Evolutionary conservation across 805 yeast species (phyloP).

Genomic region (Hyphopichia homilentoma): DNA sequence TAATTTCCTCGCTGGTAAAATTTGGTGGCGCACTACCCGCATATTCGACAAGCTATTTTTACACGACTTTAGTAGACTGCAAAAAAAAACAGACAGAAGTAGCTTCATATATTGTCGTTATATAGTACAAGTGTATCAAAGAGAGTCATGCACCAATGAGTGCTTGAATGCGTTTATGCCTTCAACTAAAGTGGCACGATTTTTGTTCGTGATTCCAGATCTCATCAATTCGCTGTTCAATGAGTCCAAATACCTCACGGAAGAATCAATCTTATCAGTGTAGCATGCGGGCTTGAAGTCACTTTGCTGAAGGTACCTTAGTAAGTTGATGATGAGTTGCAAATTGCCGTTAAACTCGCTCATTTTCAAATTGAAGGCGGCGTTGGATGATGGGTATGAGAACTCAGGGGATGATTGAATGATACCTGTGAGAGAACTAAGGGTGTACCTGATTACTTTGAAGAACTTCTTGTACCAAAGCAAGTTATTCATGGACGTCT

Average conservation of each 20-base stretch:
- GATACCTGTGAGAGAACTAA: slow-evolving; percentile 17
- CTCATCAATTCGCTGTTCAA: not conserved
- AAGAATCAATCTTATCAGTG: not conserved
- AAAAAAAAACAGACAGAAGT: too few species aligned
- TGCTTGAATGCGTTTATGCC: too few species aligned
- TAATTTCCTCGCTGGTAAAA: too few species aligned
- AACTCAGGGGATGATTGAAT: slow-evolving; percentile 8
- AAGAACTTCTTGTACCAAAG: slow-evolving; percentile 34
- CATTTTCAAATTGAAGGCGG: slow-evolving; percentile 15
- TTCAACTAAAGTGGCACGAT: too few species aligned
- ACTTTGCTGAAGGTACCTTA: slow-evolving; percentile 15
- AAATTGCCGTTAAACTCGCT: slow-evolving; percentile 31
- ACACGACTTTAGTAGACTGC: too few species aligned
- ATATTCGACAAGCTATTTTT: too few species aligned
- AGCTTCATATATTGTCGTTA: too few species aligned
- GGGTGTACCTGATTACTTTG: slow-evolving; percentile 31
- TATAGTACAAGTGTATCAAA: too few species aligned
- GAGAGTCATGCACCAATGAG: too few species aligned
- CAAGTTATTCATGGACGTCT: slow-evolving; percentile 18
- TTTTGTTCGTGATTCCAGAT: not conserved
- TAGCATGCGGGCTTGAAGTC: not conserved
- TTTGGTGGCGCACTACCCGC: too few species aligned
- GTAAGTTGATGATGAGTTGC: slow-evolving; percentile 29
- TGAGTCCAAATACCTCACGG: not conserved
- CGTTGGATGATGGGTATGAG: slow-evolving; percentile 9